A percentile compares a stretch with the other conserved stretches of the same genome.
Conservation (phyloP, 2,329 filamentous ascomycete species). For the Aspergillus eucalypticola region DNA sequence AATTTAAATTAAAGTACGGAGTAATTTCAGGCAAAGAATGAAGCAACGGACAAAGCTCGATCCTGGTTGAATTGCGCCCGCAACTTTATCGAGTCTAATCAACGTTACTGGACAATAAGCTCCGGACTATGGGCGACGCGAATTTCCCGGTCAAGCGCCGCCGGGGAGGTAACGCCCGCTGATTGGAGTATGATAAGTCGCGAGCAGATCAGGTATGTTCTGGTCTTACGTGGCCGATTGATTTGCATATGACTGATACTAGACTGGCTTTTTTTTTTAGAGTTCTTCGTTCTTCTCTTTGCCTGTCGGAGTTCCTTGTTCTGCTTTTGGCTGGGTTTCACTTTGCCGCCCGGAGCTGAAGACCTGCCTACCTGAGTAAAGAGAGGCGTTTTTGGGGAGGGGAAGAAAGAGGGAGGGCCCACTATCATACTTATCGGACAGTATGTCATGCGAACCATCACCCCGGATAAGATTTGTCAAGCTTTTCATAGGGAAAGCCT, state of each 20-base stretch:
- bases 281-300: background rate
- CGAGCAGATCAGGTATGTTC: background rate
- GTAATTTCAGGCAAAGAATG: conserved; percentile 10
- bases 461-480: conserved; percentile 15
- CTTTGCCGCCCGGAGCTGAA: background rate
- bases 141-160: conserved; percentile 1
- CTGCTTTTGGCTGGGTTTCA: background rate
- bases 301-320: background rate
- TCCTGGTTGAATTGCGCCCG: conserved; percentile 15
- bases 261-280: background rate
- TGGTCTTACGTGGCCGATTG: conserved; percentile 12
- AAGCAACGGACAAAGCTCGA: conserved; percentile 17
- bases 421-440: conserved; percentile 8
- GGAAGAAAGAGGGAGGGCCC: background rate
- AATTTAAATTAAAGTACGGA: background rate
- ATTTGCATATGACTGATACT: conserved; percentile 17
- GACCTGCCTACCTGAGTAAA: background rate
- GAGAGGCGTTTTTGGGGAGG: background rate
- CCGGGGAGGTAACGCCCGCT: background rate
- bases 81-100: conserved; percentile 20
- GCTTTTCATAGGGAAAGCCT: conserved; percentile 3
- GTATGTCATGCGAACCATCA: conserved; percentile 8
- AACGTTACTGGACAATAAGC: conserved; percentile 20
- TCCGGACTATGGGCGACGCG: conserved; percentile 8
- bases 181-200: conserved; percentile 11